Evolutionary conservation across 495 filamentous ascomycete genomes (phyloP), one percentile per base, ranked within the genome.

Genomic region (Penicillium mononematosum): DNA sequence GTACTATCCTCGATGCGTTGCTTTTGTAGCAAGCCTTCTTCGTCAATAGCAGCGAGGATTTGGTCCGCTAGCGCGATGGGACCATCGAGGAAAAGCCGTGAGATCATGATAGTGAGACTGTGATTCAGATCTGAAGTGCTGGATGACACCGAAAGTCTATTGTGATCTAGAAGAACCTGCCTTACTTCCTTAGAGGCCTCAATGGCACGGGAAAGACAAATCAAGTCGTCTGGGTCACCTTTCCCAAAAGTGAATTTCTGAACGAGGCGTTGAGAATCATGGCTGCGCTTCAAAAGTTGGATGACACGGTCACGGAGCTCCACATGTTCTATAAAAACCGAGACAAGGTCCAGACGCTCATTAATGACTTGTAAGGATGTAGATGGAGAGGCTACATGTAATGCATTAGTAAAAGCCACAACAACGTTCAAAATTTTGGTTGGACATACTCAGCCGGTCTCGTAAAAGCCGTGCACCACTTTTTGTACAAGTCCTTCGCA

Each of bases 221-320:
- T 77, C 24, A 99, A 77, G 65, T 98, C 94, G 69, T 97, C 93
- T n/a, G 93, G 78, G 60, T 96, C 90, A n/a, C 93, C 94, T 48
- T 89, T 83, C 16, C 92, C 92, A 9, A 97, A 77, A 2, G 93
- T 87, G 61, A 99, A 96, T 58, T 91, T 96, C 66, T 97, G 93
- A 1, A 96, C 84, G 36, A 98, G 79, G 6, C 95, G 88, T 58
- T 95, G 87, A 7, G 90, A 88, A 67, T 99, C 94, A 56, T 91
- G 86, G 59, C 85, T 92, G 34, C 83, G 81, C 60, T 86, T 85
- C 7, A 98, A 77, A n/a, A 92, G 73, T 20, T 78, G 64, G 0
- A 81, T 72, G 14, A 95, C 74, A 43, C 83, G 77, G 51, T 94
- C 85, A 38, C 88, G 83, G 11, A 95, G 78, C 16, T 82, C 69